Base-by-base conservation (phyloP, 192 early-diverging fungal species). In the Kappamyces sp. region DNA sequence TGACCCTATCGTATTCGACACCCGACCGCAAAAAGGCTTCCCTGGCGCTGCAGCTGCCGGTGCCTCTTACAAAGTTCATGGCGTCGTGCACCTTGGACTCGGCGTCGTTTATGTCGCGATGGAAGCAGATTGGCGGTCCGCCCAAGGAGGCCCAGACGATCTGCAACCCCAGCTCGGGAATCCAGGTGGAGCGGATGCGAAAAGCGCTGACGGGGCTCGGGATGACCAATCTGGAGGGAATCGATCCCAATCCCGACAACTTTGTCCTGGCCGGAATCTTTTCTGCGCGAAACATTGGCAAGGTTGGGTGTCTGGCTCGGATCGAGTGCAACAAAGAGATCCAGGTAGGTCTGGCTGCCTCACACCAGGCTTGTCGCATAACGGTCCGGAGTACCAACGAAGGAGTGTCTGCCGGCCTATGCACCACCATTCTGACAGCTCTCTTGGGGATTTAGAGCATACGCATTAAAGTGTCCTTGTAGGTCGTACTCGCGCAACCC, bases 51-150 rank as follows among this genome's bases (percentile, higher is more conserved):
- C 79, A 82, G 39, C 57, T 98, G 41, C 97, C 97, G 0, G 74
- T 97, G 6, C 74, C 81, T 4, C 61, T 91, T 31, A 76, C 85
- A 12, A 94, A 97, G 58, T 99, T 99, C 61, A 79, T 93, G 62
- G 87, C 90, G 33, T 86, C 87, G 1, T 88, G 93, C 8, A 73
- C 67, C 7, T 81, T 99, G 48, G 62, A 83, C 31, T 79, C 86
- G 3, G 36, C 63, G 5, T 89, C 90, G 61, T 99, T 94, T 66
- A 93, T 98, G 62, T 67, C 74, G 7, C 77, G 96, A 13, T 99
- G 97, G 97, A 86, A 86, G 67, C 95, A 98, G 73, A 88, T 99
- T 69, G 93, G 93, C 33, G 92, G 90, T 0, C 68, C 90, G 1
- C 85, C 83, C 2, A 77, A 91, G 31, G 95, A 99, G 63, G 73